Conservation (phyloP, 768 basidiomycete genomes). For the Mycena vitilis region DNA sequence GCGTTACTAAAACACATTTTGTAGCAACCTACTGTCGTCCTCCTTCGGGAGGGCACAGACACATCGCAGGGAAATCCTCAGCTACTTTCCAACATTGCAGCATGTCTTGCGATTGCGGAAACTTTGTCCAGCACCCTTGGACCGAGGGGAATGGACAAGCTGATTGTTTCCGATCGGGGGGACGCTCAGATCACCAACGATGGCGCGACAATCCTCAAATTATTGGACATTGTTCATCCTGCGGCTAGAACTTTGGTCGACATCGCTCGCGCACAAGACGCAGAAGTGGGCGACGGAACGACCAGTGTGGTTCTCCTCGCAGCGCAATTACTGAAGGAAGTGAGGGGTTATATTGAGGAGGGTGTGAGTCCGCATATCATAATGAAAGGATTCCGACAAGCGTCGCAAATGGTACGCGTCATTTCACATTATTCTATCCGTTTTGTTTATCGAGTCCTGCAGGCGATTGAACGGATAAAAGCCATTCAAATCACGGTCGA, state of each 20-base stretch:
- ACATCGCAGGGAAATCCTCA: conserved; percentile 95
- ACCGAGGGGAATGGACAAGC: conserved; percentile 98
- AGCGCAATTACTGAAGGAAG: conserved; percentile 93
- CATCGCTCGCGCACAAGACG: conserved; percentile 97
- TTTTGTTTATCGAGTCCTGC: conserved; percentile 19
- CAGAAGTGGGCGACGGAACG: conserved; percentile 98
- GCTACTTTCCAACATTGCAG: conserved; percentile 94
- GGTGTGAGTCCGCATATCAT: conserved; percentile 98
- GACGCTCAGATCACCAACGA: conserved; percentile 99
- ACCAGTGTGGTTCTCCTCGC: conserved; percentile 96
- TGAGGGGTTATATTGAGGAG: conserved; percentile 92
- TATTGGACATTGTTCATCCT: conserved; percentile 97
- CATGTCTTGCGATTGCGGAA: conserved; percentile 93
- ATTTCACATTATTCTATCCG: conserved; percentile 18
- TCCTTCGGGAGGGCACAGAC: conserved; percentile 96
- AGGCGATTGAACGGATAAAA: conserved; percentile 90
- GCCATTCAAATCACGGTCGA: conserved; percentile 92
- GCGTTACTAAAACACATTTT: conserved; percentile 36
- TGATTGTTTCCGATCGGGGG: conserved; percentile 93
- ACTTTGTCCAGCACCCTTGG: conserved; percentile 96
- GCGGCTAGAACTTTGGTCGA: conserved; percentile 98
- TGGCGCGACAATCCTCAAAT: conserved; percentile 97
- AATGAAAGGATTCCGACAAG: conserved; percentile 94
- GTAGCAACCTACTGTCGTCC: conserved; percentile 97
- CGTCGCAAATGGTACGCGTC: conserved; percentile 80